These are phyloP conservation scores for Chenopodium quinoa DNA, from an alignment of 148 eudicot genomes.

Conservation along the genomic window DNA sequence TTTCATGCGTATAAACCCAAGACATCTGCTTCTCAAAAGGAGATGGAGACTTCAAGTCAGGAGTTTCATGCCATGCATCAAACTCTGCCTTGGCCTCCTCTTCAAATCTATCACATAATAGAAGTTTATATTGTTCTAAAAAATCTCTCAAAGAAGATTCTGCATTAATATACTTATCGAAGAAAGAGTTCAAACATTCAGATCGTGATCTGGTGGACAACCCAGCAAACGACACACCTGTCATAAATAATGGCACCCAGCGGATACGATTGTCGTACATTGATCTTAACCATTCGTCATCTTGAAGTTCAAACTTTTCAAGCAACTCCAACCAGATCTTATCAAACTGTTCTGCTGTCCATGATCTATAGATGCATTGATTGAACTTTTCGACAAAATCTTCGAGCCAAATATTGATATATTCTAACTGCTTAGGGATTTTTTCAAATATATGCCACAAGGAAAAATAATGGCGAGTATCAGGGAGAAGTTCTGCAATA, in stretches of 20 bases:
- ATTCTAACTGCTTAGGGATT: conserved; percentile 47
- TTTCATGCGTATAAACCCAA: conserved; percentile 54
- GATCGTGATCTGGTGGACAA: conserved; percentile 46
- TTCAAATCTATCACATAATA: conserved; percentile 50
- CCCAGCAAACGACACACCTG: conserved; percentile 53
- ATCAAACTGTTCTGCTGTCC: conserved; percentile 56
- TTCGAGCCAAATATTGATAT: conserved; percentile 46
- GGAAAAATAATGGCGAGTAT: conserved; percentile 46
- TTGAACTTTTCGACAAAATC: conserved; percentile 42
- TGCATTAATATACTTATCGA: conserved; percentile 43
- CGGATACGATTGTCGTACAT: conserved; percentile 50
- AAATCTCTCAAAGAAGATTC: conserved; percentile 52
- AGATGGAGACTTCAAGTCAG: conserved; percentile 64
- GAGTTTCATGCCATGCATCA: conserved; percentile 71
- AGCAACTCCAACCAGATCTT: conserved; percentile 63
- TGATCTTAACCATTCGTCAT: conserved; percentile 48
- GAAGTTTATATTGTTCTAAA: conserved; percentile 43
- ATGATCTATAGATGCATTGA: conserved; percentile 52
- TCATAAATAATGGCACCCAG: conserved; percentile 56
- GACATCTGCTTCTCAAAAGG: conserved; percentile 68
- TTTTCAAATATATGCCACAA: conserved; percentile 52
- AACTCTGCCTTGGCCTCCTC: conserved; percentile 67
- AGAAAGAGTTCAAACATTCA: conserved; percentile 53
- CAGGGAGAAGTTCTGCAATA: conserved; percentile 41
- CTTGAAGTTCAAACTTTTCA: conserved; percentile 44